These are phyloP conservation scores for Leccinellum rugosiceps DNA, from an alignment of 768 basidiomycete genomes.

Conservation along the genomic window DNA sequence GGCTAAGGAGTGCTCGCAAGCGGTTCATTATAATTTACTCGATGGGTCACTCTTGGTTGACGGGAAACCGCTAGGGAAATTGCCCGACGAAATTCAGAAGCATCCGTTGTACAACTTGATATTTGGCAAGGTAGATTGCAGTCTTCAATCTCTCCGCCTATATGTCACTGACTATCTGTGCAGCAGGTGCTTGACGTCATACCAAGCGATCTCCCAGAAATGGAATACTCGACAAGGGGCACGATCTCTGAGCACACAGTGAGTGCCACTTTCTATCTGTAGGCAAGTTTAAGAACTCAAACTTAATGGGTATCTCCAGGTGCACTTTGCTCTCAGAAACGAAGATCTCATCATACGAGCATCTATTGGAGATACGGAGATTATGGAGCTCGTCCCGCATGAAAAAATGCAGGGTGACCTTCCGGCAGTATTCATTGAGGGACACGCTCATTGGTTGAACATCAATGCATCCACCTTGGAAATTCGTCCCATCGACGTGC, in stretches of 20 bases:
- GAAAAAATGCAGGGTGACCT: slow-evolving; percentile 18
- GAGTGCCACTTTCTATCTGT: background rate
- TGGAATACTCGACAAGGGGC: slow-evolving; percentile 25
- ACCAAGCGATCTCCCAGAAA: slow-evolving; percentile 24
- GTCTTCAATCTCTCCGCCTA: too few species aligned
- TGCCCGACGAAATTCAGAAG: slow-evolving; percentile 17
- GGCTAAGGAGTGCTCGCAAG: slow-evolving; percentile 13
- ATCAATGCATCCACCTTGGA: slow-evolving; percentile 19
- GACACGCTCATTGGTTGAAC: slow-evolving; percentile 28
- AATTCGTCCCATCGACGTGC: slow-evolving; percentile 16
- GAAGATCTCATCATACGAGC: slow-evolving; percentile 20
- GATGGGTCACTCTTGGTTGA: slow-evolving; percentile 28
- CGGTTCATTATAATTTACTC: slow-evolving; percentile 21
- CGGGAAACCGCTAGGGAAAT: slow-evolving; percentile 23
- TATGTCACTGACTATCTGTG: background rate
- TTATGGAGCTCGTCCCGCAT: slow-evolving; percentile 22
- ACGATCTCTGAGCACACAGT: slow-evolving; percentile 19
- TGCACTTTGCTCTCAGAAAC: slow-evolving; percentile 21
- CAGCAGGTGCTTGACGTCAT: slow-evolving; percentile 22
- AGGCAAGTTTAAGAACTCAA: background rate
- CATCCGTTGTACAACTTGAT: slow-evolving; percentile 22
- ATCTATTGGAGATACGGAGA: background rate
- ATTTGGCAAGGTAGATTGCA: slow-evolving; percentile 18
- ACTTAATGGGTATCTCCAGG: slow-evolving; percentile 2
- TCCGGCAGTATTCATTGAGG: slow-evolving; percentile 14